These are phyloP conservation scores for Rubroboletus satanas DNA, from an alignment of 768 basidiomycete species.

Conservation along the genomic window DNA sequence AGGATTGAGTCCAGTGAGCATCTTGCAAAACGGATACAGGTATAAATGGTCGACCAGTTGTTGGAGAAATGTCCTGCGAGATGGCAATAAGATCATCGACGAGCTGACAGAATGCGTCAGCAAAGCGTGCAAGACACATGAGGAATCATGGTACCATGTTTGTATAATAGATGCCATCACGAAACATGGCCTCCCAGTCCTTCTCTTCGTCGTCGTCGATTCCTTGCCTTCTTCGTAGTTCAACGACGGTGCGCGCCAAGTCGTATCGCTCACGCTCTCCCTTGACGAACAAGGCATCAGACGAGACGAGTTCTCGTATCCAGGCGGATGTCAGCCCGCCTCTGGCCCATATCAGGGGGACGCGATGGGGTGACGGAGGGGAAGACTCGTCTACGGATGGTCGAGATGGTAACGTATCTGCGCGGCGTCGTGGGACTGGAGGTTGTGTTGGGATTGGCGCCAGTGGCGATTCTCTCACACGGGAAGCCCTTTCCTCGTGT, in stretches of 20 bases:
- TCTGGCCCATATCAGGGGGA: constrained; percentile 66
- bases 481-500: constrained; percentile 46
- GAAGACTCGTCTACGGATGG: constrained; percentile 16
- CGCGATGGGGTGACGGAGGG: constrained; percentile 12
- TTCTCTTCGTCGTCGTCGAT: constrained; percentile 60
- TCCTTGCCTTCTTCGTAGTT: constrained; percentile 59
- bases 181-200: constrained; percentile 69
- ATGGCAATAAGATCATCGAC: constrained; percentile 77
- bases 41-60: constrained; percentile 65
- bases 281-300: constrained; percentile 75
- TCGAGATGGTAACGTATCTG: constrained; percentile 29
- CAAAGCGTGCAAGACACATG: not conserved
- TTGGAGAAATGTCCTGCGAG: constrained; percentile 70
- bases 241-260: constrained; percentile 70
- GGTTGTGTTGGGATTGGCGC: constrained; percentile 18
- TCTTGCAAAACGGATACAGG: constrained; percentile 64
- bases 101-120: constrained; percentile 40
- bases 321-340: constrained; percentile 72
- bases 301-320: constrained; percentile 69
- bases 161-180: constrained; percentile 74
- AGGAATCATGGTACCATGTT: constrained; percentile 62
- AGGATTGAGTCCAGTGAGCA: constrained; percentile 75
- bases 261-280: constrained; percentile 79
- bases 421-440: constrained; percentile 22
- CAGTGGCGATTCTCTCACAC: constrained; percentile 12